Base-by-base conservation (phyloP, 305 asterid species). In the Stenogyne calaminthoides region DNA sequence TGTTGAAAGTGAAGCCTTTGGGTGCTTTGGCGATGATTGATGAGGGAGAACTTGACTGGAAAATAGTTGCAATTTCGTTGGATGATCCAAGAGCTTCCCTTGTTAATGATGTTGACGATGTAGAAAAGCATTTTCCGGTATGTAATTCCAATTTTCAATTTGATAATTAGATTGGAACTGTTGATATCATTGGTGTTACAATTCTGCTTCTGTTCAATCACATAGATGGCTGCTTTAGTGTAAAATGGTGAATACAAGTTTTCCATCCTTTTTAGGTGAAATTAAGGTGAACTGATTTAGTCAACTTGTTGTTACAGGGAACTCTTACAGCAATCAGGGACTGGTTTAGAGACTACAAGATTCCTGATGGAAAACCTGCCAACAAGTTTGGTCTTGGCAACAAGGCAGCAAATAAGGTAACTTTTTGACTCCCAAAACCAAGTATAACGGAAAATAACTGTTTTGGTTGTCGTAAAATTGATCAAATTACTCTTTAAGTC, bases 11-110 rank as follows among this genome's bases (percentile, higher is more conserved):
- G 78, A 95, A 92, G 85, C 99, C 99, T 19, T 66, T 95, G 86
- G 98, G 85, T 62, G 96, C 98, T 60, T 78, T 95, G 69, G 99
- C 99, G n/a, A 95, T 92, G 99, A 89, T 95, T 66, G 99, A 95
- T 56, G 99, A 95, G 71, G 99, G 97, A 72, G 99, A 95, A 80
- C 97, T 92, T 69, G 99, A 95, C 90, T 95, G 99, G 98, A 95
- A 92, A 80, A 92, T 95, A 37, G 84, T 95, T 70, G 99, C 99
- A 34, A 89, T 95, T 77, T 90, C 99, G 9, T 77, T 92, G 84
- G 99, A 95, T 59, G 97, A 92, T 80, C 98, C 99, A 11, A 92
- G 82, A 81, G 97, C 99, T 80, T 85, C 96, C 58, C 97, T 95
- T 81, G 98, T 90, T 75, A 88, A 89, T 68, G 99, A 95, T 75